Evolutionary conservation across 441 rosid species (phyloP).

Genomic region (Erysimum cheiri): DNA sequence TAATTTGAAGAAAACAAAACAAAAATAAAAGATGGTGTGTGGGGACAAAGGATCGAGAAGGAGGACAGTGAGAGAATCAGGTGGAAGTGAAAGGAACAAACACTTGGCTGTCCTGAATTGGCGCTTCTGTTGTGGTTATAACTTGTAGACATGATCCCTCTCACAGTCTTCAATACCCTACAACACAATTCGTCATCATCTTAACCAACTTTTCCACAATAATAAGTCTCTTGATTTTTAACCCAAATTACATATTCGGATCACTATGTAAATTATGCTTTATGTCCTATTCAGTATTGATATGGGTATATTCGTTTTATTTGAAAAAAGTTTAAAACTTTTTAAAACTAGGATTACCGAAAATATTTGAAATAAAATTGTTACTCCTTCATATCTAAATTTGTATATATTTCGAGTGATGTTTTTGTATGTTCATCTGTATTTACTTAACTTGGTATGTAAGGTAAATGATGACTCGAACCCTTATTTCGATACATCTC

Average conservation of each 20-base stretch:
- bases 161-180: constrained; percentile 33
- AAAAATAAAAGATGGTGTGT: constrained; percentile 31
- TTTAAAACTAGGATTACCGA: not conserved
- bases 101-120: constrained; percentile 44
- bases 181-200: not conserved
- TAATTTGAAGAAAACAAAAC: not conserved
- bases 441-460: constrained; percentile 1
- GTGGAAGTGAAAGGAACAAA: constrained; percentile 33
- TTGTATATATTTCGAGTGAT: not conserved
- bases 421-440: not conserved
- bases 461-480: not conserved
- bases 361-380: not conserved
- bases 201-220: constrained; percentile 18
- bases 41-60: constrained; percentile 29
- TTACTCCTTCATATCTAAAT: not conserved
- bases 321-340: not conserved
- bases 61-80: constrained; percentile 39
- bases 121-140: constrained; percentile 39
- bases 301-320: not conserved
- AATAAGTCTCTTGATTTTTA: not conserved
- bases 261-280: not conserved
- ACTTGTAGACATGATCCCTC: constrained; percentile 44
- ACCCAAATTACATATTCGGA: not conserved
- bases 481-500: constrained; percentile 2
- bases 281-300: not conserved